These are phyloP conservation scores for Scheffersomyces insectosa DNA, from an alignment of 1,139 yeast genomes.

Conservation along the genomic window DNA sequence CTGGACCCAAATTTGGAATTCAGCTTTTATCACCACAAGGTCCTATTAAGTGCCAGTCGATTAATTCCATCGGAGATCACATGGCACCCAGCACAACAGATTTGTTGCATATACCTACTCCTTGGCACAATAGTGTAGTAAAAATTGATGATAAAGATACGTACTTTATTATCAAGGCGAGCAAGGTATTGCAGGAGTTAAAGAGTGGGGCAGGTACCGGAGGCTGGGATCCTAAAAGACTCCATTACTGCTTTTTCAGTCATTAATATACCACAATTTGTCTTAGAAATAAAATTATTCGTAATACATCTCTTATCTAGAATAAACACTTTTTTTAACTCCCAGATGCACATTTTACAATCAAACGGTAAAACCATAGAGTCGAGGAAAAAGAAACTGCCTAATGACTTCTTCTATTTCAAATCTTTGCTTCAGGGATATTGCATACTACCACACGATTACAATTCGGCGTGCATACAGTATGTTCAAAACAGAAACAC, in stretches of 20 bases:
- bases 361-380: no score
- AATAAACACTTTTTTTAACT: no score
- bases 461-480: no score
- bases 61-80: conserved; percentile 30
- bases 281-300: no score
- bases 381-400: no score
- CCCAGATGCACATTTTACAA: no score
- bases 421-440: no score
- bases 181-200: conserved; percentile 24
- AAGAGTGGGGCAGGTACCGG: conserved; percentile 23
- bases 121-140: conserved; percentile 63
- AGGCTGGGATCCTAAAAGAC: conserved; percentile 22
- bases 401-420: no score
- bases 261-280: neutral
- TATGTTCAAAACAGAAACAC: no score
- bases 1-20: conserved; percentile 61
- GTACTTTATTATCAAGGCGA: conserved; percentile 30
- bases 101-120: conserved; percentile 62
- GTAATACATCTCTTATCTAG: no score
- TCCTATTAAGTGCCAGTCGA: conserved; percentile 32
- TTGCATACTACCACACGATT: no score
- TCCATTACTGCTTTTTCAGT: conserved; percentile 5
- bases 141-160: conserved; percentile 31
- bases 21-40: conserved; percentile 44
- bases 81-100: conserved; percentile 36